Evolutionary conservation across 108 stramenopile genomes (phyloP).

Genomic region (Mediolabrus comicus): DNA sequence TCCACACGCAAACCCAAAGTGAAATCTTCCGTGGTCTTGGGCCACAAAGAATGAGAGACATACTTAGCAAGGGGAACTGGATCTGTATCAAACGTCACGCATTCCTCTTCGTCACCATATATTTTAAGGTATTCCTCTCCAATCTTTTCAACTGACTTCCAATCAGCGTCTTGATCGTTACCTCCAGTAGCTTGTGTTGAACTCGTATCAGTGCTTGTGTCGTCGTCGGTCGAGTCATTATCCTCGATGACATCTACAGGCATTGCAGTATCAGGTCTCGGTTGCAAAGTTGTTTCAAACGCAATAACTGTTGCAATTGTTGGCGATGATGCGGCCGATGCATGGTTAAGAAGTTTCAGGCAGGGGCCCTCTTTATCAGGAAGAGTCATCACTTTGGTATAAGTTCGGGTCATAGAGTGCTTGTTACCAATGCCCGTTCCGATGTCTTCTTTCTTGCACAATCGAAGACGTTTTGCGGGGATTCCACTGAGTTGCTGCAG

Average conservation of each 20-base stretch:
- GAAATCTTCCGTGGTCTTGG: conserved; percentile 62
- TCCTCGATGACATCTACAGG: not conserved
- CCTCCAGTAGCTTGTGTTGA: conserved; percentile 23
- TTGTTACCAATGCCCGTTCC: conserved; percentile 32
- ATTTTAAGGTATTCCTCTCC: conserved; percentile 46
- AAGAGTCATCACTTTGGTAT: conserved; percentile 53
- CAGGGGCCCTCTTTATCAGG: conserved; percentile 87
- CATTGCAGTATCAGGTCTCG: conserved; percentile 36
- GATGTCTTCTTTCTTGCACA: conserved; percentile 68
- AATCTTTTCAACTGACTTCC: conserved; percentile 28
- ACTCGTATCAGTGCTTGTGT: conserved; percentile 25
- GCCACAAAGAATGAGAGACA: conserved; percentile 82
- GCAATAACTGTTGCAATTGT: conserved; percentile 60
- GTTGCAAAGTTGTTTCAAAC: conserved; percentile 69
- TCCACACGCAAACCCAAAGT: conserved; percentile 89
- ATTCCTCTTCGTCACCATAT: conserved; percentile 79
- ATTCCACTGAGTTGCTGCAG: conserved; percentile 82
- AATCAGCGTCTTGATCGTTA: not conserved
- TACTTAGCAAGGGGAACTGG: conserved; percentile 67
- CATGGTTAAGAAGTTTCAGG: conserved; percentile 49
- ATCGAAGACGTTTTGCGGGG: conserved; percentile 43
- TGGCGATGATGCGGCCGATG: conserved; percentile 35
- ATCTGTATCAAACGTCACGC: conserved; percentile 71
- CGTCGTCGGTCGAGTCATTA: conserved; percentile 40
- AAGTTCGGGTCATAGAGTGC: conserved; percentile 32